phyloP scores from a whole-genome alignment of 2,329 filamentous ascomycete species.

The Botryotinia globosa region DNA sequence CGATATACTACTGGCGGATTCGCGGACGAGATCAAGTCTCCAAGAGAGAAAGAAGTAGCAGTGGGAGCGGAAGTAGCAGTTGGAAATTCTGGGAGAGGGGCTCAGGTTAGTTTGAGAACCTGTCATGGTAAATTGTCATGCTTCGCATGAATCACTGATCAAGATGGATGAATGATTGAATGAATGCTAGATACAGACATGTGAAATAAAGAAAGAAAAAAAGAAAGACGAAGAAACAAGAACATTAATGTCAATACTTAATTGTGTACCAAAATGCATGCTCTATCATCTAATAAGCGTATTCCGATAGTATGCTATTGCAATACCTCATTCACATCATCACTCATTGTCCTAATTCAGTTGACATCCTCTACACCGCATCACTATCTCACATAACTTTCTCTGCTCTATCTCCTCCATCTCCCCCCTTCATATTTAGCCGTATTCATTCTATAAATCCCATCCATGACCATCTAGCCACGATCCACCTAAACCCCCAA shows the following conservation, averaged over 20 bases:
- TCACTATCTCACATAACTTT: neutral
- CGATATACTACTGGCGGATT: constrained; percentile 86
- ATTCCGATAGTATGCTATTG: neutral
- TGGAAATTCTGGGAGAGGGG: constrained; percentile 59
- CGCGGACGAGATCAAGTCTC: constrained; percentile 57
- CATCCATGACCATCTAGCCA: neutral
- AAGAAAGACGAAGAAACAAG: neutral
- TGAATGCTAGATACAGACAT: neutral
- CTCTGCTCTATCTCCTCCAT: neutral
- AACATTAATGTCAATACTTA: constrained; percentile 1
- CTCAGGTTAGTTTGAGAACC: neutral
- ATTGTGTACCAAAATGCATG: neutral
- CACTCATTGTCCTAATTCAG: neutral
- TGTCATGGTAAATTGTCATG: neutral
- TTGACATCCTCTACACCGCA: neutral
- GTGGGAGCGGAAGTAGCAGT: constrained; percentile 42
- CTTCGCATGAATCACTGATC: neutral
- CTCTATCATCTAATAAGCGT: neutral
- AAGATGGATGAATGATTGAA: neutral
- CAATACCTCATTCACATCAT: neutral
- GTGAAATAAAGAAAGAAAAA: neutral
- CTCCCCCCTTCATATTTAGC: neutral
- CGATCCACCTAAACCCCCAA: neutral
- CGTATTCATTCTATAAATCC: neutral
- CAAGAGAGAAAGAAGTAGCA: constrained; percentile 45